Percentiles rank a stretch among this genome's conserved stretches.
These are phyloP conservation scores for Rhynchosporium agropyri DNA, from an alignment of 2,329 filamentous ascomycete genomes.

Conservation along the genomic window DNA sequence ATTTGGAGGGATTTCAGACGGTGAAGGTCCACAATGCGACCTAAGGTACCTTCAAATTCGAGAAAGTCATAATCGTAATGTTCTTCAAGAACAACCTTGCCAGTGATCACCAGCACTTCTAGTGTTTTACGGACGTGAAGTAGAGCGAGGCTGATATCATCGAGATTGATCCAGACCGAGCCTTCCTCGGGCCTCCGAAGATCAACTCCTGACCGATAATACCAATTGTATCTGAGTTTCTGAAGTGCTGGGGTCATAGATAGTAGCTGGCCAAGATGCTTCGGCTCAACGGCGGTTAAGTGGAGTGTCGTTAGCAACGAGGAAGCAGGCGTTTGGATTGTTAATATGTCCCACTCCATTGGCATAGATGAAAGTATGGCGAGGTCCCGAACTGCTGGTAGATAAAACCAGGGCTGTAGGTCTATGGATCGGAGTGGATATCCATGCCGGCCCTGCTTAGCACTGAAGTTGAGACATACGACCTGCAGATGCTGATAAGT, in stretches of 20 bases:
- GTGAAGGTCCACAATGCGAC: background rate
- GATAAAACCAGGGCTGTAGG: background rate
- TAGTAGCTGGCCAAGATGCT: slow-evolving; percentile 1
- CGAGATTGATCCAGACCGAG: slow-evolving; percentile 2
- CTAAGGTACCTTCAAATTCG: background rate
- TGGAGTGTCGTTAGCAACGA: slow-evolving; percentile 7
- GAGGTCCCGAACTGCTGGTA: background rate
- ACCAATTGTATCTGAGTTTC: slow-evolving; percentile 5
- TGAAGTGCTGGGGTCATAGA: background rate
- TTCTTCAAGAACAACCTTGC: background rate
- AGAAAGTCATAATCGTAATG: background rate
- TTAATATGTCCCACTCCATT: background rate
- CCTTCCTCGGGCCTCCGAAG: background rate
- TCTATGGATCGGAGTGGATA: background rate
- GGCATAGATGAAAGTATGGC: slow-evolving; percentile 3
- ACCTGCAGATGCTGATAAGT: too few species aligned
- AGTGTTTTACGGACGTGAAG: background rate
- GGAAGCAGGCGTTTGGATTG: slow-evolving; percentile 1
- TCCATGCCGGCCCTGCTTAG: slow-evolving; percentile 4
- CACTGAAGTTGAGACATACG: background rate
- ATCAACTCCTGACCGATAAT: slow-evolving; percentile 6
- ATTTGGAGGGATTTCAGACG: slow-evolving; percentile 4
- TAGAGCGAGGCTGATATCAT: background rate
- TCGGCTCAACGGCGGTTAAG: background rate
- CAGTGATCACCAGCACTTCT: background rate